Evolutionary conservation across 257 asterid species (phyloP), one percentile per base, ranked within the genome.

Genomic region (Przewalskia tangutica): DNA sequence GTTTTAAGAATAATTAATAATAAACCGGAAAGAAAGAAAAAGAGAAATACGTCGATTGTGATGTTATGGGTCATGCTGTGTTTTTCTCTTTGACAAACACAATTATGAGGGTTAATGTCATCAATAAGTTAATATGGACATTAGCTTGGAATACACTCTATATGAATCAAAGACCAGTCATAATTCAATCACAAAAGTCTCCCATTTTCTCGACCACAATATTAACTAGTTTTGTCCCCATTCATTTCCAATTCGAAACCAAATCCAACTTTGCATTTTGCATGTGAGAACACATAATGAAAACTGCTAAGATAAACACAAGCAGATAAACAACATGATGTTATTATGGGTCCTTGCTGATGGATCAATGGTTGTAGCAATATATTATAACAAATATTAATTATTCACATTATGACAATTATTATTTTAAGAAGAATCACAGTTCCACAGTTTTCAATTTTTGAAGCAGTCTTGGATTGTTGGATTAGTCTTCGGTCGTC

Each of bases 101-200:
- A 55, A 71, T 71, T 46, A 64, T 71, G 59, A 46, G 78, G 40
- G 59, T 46, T 71, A 71, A 46, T 46, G 40, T 20, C 20, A 71
- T 71, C 40, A 11, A 46, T 71, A 46, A 5, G 40, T 71, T 44
- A n/a, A 11, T 46, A 71, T 71, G 79, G 79, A 20, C 79, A 71
- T 71, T 88, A 86, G 85, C 93, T 89, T 88, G 86, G 77, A 77
- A 83, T 51, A 67, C 40, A 88, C 89, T 86, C 91, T 46, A 71
- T 59, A 83, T 85, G 82, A 81, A 77, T 79, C 75, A 83, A 84
- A 73, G 77, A 73, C 66, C 10, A 38, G 81, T 81, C 79, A 84
- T 71, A 71, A 71, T 71, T 44, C 79, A 71, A 71, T 71, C 11
- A 20, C 20, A 71, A 46, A 71, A 46, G 59, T 71, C 59, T 46